These are phyloP conservation scores for Coniochaeta sp. DNA, from an alignment of 2,329 filamentous ascomycete species.

Conservation along the genomic window DNA sequence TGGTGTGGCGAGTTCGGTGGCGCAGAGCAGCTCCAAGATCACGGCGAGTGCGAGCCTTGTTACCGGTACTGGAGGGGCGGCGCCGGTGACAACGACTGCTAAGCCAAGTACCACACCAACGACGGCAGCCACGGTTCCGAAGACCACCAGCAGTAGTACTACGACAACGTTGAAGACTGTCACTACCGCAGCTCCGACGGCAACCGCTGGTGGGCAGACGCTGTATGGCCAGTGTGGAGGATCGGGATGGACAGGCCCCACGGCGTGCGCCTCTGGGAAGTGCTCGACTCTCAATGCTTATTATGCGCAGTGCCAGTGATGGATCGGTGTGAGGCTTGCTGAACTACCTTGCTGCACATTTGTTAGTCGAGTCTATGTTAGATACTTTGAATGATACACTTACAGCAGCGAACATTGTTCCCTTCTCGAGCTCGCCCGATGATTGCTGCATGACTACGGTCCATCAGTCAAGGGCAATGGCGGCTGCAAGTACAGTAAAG, in stretches of 20 bases:
- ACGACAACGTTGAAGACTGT: constrained; percentile 4
- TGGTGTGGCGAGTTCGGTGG: constrained; percentile 15
- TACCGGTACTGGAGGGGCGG: not conserved
- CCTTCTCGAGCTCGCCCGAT: no score
- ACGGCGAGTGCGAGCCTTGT: constrained; percentile 9
- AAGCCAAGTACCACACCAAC: not conserved
- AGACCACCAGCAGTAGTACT: constrained; percentile 3
- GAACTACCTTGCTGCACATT: not conserved
- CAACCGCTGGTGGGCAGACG: constrained; percentile 4
- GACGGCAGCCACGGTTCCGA: not conserved
- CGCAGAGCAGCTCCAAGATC: constrained; percentile 9
- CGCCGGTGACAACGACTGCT: constrained; percentile 5
- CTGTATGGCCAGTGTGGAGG: constrained; percentile 35
- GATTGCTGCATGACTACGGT: no score
- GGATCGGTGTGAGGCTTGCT: not conserved
- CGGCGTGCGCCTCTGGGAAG: constrained; percentile 25
- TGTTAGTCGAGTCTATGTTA: no score
- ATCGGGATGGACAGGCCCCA: constrained; percentile 28
- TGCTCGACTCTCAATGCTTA: constrained; percentile 31
- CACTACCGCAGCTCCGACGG: constrained; percentile 2
- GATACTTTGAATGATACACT: no score
- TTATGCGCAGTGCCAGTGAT: constrained; percentile 31
- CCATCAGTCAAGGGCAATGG: no score
- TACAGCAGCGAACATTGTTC: no score
- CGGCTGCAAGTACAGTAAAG: not conserved